Base-by-base conservation (phyloP, 345 rosid species). In the Sonneratia caseolaris region DNA sequence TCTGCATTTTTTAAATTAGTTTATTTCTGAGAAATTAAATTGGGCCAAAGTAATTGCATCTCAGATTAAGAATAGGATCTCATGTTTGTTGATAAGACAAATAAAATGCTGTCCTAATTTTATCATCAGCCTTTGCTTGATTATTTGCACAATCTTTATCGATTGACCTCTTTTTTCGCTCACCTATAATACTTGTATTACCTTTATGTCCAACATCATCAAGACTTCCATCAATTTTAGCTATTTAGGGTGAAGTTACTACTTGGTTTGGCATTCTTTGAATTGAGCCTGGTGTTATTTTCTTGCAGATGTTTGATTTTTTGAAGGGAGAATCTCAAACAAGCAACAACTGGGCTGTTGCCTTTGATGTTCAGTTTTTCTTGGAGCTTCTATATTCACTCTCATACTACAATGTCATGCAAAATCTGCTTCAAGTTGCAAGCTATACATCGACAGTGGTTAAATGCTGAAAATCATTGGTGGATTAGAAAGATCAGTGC, bases 291-390 rank as follows among this genome's bases (percentile, higher is more conserved):
- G 6, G 24, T 10, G 13, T 38, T 22, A 37, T 16, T 18, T 21
- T 40, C 27, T 67, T 67, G 70, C 70, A 67, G 70, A 67, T 42
- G 70, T 67, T 67, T 67, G 70, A 67, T 18, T 53, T 53, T 19
- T 53, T 15, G 21, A 40, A 8, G 43, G 51, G 15, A 47, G 51
- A 47, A 47, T 9, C 51, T 47, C 5, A 53, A 7, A 53, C 14
- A 9, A 53, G 57, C 57, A 19, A 53, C 12, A 16, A 19, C 14
- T 19, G 22, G n/a, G 22, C 57, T 53, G 64, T 57, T 9, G 64
- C 64, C 32, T 57, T 11, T 0, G n/a, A 15, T 53, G 5, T 53
- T 53, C 21, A 4, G 57, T 57, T 57, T 24, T 21, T 57, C 7
- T n/a, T 57, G 64, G 64, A 22, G 64, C 64, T 57, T 57, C 64